Evolutionary conservation across 2,329 filamentous ascomycete species (phyloP).

Genomic region (Aspergillus neotritici): DNA sequence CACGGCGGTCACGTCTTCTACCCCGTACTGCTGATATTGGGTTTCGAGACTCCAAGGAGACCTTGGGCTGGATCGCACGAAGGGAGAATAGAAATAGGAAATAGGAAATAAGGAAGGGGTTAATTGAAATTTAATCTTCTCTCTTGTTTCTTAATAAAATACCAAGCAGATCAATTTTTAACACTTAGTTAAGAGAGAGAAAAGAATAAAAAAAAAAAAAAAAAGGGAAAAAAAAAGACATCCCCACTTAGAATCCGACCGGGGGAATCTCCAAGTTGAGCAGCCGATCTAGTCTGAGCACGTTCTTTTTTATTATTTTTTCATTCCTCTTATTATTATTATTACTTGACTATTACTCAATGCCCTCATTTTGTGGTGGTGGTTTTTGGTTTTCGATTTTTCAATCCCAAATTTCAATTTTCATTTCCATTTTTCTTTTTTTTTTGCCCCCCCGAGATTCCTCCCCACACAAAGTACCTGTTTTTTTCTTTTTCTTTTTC

Average conservation of each 20-base stretch:
- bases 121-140: too few relatives aligned
- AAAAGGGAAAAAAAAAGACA: conserved; percentile 5
- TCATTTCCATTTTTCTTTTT: conserved; percentile 12
- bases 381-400: conserved; percentile 11
- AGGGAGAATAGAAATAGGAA: not conserved
- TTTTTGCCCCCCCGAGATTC: conserved; percentile 27
- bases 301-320: conserved; percentile 20
- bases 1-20: too few relatives aligned
- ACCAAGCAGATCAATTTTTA: not conserved
- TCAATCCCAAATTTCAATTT: conserved; percentile 11
- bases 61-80: not conserved
- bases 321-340: not conserved
- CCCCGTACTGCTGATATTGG: not conserved
- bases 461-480: conserved; percentile 23
- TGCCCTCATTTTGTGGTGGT: conserved; percentile 1
- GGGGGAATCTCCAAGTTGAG: conserved; percentile 18
- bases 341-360: conserved; percentile 3
- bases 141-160: not conserved
- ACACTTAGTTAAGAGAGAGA: not conserved
- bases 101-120: not conserved
- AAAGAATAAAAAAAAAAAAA: conserved; percentile 4
- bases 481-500: conserved; percentile 12
- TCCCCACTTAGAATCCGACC: conserved; percentile 13
- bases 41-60: not conserved
- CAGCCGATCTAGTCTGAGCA: conserved; percentile 21